A percentile compares a stretch with the other conserved stretches of the same genome.
These are phyloP conservation scores for Colletotrichum somersetense DNA, from an alignment of 2,329 filamentous ascomycete genomes.

Conservation along the genomic window DNA sequence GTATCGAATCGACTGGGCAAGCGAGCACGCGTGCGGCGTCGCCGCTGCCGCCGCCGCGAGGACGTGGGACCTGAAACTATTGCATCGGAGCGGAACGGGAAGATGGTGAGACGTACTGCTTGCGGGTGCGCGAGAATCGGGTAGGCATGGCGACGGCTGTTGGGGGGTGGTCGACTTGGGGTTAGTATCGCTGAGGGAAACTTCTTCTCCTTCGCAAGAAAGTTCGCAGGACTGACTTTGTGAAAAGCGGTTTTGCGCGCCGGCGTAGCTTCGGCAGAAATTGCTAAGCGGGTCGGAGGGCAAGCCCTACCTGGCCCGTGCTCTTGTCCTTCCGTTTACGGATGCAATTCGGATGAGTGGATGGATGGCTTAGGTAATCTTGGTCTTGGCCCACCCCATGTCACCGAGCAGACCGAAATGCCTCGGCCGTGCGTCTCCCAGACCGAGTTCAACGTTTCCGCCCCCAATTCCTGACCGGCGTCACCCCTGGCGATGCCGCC, in stretches of 20 bases:
- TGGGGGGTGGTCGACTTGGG: slow-evolving; percentile 48
- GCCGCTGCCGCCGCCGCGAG: slow-evolving; percentile 10
- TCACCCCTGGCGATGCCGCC: slow-evolving; percentile 9
- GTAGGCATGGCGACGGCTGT: slow-evolving; percentile 63
- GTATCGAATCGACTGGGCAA: background rate
- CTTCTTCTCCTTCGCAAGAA: slow-evolving; percentile 48
- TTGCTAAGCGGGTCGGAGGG: slow-evolving; percentile 55
- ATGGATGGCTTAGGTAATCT: background rate
- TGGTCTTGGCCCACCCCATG: accelerated
- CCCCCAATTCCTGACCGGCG: background rate
- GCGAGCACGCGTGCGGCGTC: background rate
- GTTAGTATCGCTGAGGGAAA: slow-evolving; percentile 50
- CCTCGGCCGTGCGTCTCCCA: background rate
- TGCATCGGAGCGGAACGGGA: slow-evolving; percentile 18
- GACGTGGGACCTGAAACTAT: slow-evolving; percentile 28
- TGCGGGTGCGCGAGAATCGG: slow-evolving; percentile 80
- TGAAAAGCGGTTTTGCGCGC: slow-evolving; percentile 56
- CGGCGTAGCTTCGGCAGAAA: slow-evolving; percentile 49
- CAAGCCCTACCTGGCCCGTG: slow-evolving; percentile 54
- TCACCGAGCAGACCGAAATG: background rate
- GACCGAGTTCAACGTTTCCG: background rate
- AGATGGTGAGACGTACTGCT: slow-evolving; percentile 71
- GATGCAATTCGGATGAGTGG: no score
- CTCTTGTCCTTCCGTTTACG: background rate
- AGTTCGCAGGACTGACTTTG: slow-evolving; percentile 45